A percentile compares a stretch with the other conserved stretches of the same genome.
Evolutionary conservation across 495 filamentous ascomycete species (phyloP).

Genomic region (Aspergillus kassunensis): DNA sequence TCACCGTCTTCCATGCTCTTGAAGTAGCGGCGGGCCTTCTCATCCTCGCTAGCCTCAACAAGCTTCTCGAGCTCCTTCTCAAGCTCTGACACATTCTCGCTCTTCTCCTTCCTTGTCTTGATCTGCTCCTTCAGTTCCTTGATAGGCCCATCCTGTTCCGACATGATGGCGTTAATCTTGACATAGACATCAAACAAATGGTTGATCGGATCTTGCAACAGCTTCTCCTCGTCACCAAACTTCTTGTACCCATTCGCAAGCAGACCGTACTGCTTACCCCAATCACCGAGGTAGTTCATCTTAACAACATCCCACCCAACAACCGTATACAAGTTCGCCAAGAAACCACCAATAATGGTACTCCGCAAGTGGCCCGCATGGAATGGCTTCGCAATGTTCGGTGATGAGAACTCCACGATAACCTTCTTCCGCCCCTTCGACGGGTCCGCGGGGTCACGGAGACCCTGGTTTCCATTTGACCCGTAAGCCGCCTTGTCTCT

Average conservation of each 20-base stretch:
- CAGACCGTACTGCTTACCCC: constrained; percentile 73
- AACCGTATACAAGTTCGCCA: constrained; percentile 64
- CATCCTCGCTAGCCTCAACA: constrained; percentile 56
- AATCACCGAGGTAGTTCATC: constrained; percentile 76
- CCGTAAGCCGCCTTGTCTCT: constrained; percentile 60
- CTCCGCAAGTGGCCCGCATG: constrained; percentile 68
- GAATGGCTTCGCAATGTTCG: constrained; percentile 75
- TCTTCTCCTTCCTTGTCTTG: constrained; percentile 49
- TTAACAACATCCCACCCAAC: constrained; percentile 68
- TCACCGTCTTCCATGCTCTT: constrained; percentile 87
- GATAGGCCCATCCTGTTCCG: constrained; percentile 51
- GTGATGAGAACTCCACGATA: constrained; percentile 69
- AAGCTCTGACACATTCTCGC: constrained; percentile 40
- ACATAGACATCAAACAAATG: constrained; percentile 70
- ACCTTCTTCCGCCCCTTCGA: constrained; percentile 68
- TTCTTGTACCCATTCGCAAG: constrained; percentile 63
- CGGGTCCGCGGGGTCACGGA: constrained; percentile 64
- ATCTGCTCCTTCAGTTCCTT: constrained; percentile 53
- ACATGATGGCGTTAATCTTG: constrained; percentile 54
- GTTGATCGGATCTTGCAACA: constrained; percentile 59
- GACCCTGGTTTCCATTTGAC: constrained; percentile 58
- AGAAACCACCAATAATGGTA: constrained; percentile 72
- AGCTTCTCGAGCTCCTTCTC: constrained; percentile 50
- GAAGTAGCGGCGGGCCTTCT: constrained; percentile 76
- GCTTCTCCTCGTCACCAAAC: constrained; percentile 59